phyloP scores from a whole-genome alignment of 352 stramenopile genomes.

The Globisporangium parvum region DNA sequence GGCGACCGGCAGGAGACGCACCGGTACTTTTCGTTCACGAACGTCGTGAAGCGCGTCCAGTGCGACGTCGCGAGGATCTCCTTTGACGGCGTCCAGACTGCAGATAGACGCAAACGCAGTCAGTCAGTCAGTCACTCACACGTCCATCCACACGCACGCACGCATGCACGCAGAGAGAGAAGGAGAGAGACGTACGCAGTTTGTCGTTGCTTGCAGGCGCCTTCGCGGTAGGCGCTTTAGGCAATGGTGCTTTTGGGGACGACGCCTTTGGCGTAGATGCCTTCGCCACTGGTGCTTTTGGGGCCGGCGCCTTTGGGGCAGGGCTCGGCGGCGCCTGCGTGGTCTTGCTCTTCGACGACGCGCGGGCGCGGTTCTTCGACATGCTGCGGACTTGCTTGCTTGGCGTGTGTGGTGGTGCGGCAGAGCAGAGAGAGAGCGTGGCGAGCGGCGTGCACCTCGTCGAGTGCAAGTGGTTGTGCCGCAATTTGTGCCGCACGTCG shows the following conservation, averaged over 20 bases:
- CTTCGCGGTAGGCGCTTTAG: background rate
- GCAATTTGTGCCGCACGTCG: too few relatives aligned
- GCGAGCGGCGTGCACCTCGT: too few relatives aligned
- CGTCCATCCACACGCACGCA: slow-evolving; percentile 1
- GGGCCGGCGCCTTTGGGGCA: background rate
- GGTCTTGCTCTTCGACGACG: background rate
- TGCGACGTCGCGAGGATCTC: slow-evolving; percentile 44
- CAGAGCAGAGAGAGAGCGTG: too few relatives aligned
- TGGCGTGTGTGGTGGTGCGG: background rate
- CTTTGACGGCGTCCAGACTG: slow-evolving; percentile 55
- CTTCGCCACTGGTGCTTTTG: background rate
- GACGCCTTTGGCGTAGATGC: background rate
- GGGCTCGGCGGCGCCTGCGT: slow-evolving; percentile 5
- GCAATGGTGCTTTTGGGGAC: too few relatives aligned
- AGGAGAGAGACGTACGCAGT: background rate
- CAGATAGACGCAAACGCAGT: background rate
- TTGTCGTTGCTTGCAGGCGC: background rate
- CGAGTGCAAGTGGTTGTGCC: too few relatives aligned
- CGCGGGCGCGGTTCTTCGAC: slow-evolving; percentile 2
- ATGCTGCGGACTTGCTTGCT: background rate
- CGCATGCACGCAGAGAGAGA: too few relatives aligned
- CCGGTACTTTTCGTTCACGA: slow-evolving; percentile 52
- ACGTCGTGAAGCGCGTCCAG: slow-evolving; percentile 61
- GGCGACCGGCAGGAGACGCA: slow-evolving; percentile 12
- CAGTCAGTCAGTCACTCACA: background rate